Percentiles rank a stretch among this genome's conserved stretches.
Conservation (phyloP, 2,329 filamentous ascomycete genomes). For the Metarhizium rileyi region DNA sequence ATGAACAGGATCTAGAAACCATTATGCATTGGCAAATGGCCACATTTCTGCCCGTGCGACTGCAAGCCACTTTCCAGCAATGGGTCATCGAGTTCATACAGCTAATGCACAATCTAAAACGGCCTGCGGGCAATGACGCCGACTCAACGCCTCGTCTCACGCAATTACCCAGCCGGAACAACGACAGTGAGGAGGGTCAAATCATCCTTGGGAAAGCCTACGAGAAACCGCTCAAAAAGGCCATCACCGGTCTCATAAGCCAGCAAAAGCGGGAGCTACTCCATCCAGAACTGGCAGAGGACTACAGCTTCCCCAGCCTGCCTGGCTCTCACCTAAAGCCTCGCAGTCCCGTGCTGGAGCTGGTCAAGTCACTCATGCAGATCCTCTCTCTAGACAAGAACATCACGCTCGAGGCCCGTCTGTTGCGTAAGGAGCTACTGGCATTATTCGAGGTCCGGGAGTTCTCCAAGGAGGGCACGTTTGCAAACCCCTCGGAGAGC, state of each 20-base stretch:
- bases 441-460: constrained; percentile 89
- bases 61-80: constrained; percentile 80
- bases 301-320: constrained; percentile 77
- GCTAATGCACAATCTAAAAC: constrained; percentile 82
- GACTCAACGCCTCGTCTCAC: constrained; percentile 46
- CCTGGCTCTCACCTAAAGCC: constrained; percentile 53
- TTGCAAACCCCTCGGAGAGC: constrained; percentile 72
- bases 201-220: constrained; percentile 72
- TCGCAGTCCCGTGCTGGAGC: constrained; percentile 69
- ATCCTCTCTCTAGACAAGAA: constrained; percentile 85
- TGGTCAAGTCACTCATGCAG: constrained; percentile 90
- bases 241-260: constrained; percentile 70
- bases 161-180: constrained; percentile 46
- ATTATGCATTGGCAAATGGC: constrained; percentile 98
- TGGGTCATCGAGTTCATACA: constrained; percentile 95
- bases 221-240: constrained; percentile 82
- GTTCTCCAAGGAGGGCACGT: constrained; percentile 80
- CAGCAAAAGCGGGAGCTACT: constrained; percentile 82
- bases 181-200: constrained; percentile 50
- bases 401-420: constrained; percentile 76
- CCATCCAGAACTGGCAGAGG: constrained; percentile 75
- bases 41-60: constrained; percentile 69
- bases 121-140: constrained; percentile 43
- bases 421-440: constrained; percentile 82
- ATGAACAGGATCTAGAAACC: constrained; percentile 71